Percentiles rank a stretch among this genome's conserved stretches.
phyloP scores from a whole-genome alignment of 1,139 yeast genomes.

The Yamadazyma atlantica region DNA sequence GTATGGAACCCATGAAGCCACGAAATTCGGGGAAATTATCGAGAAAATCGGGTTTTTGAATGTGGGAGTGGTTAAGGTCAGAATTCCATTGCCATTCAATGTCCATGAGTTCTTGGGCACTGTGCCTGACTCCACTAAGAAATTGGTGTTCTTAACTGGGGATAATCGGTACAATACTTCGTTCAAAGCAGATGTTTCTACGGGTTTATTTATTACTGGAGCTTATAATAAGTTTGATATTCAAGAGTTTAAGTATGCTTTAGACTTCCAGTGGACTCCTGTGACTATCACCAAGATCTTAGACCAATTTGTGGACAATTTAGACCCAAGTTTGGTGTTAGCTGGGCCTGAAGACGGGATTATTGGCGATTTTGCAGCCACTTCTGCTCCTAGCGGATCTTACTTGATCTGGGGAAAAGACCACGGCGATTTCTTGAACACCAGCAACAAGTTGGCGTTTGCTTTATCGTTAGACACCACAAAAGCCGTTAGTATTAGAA shows the following conservation, averaged over 20 bases:
- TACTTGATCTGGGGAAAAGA: conserved; percentile 72
- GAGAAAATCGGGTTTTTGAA: conserved; percentile 29
- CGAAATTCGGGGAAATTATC: conserved; percentile 50
- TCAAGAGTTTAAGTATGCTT: conserved; percentile 52
- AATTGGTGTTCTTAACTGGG: conserved; percentile 58
- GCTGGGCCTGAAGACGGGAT: conserved; percentile 7
- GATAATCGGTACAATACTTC: conserved; percentile 31
- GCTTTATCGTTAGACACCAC: conserved; percentile 67
- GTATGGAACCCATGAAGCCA: conserved; percentile 70
- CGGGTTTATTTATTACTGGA: conserved; percentile 62
- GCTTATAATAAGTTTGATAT: conserved; percentile 41
- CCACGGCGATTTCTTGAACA: conserved; percentile 51
- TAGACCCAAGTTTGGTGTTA: conserved; percentile 27
- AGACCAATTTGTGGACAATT: conserved; percentile 38
- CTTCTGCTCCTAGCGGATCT: conserved; percentile 47
- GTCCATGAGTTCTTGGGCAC: conserved; percentile 55
- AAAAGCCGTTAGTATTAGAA: conserved; percentile 54
- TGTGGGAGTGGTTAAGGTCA: conserved; percentile 67
- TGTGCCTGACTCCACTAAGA: conserved; percentile 59
- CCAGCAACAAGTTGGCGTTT: conserved; percentile 69
- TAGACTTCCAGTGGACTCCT: conserved; percentile 58
- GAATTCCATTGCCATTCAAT: conserved; percentile 80
- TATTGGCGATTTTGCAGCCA: conserved; percentile 18
- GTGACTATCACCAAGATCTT: conserved; percentile 51
- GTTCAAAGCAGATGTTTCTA: conserved; percentile 70